These are phyloP conservation scores for Anacardium occidentale DNA, from an alignment of 345 rosid genomes.

Conservation along the genomic window DNA sequence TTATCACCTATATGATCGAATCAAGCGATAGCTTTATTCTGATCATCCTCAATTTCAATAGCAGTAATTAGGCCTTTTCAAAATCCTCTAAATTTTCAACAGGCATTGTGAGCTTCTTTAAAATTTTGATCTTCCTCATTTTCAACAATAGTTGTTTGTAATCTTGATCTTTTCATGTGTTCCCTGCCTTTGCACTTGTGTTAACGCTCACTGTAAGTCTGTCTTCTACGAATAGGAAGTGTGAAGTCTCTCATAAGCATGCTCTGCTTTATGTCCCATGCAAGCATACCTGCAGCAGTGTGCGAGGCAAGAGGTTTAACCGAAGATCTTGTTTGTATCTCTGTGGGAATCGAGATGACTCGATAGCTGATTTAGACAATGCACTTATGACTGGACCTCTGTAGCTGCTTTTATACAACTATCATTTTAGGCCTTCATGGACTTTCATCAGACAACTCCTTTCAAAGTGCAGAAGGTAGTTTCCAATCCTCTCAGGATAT, in stretches of 20 bases:
- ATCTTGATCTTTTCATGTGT: background rate
- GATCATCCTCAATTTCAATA: background rate
- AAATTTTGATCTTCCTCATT: background rate
- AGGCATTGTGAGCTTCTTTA: background rate
- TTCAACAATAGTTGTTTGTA: too few species aligned
- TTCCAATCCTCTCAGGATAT: background rate
- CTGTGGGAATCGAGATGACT: slow-evolving; percentile 91
- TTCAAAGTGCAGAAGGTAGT: background rate
- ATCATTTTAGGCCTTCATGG: background rate
- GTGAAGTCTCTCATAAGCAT: slow-evolving; percentile 95
- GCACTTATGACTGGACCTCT: slow-evolving; percentile 68
- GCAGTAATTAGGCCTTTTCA: too few species aligned
- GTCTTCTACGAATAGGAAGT: slow-evolving; percentile 49
- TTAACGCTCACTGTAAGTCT: slow-evolving; percentile 6
- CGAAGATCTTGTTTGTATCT: slow-evolving; percentile 83
- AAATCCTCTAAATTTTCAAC: background rate
- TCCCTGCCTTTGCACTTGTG: background rate
- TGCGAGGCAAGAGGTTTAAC: slow-evolving; percentile 89
- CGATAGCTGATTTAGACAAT: slow-evolving; percentile 72
- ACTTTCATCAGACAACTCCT: background rate
- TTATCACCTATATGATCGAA: slow-evolving; percentile 2
- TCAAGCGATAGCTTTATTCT: background rate
- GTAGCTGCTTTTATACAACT: slow-evolving; percentile 13
- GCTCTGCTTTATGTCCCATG: slow-evolving; percentile 99
- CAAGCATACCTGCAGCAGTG: slow-evolving; percentile 77